Conservation (phyloP, 805 yeast genomes). For the Myxozyma vanderwaltii region DNA sequence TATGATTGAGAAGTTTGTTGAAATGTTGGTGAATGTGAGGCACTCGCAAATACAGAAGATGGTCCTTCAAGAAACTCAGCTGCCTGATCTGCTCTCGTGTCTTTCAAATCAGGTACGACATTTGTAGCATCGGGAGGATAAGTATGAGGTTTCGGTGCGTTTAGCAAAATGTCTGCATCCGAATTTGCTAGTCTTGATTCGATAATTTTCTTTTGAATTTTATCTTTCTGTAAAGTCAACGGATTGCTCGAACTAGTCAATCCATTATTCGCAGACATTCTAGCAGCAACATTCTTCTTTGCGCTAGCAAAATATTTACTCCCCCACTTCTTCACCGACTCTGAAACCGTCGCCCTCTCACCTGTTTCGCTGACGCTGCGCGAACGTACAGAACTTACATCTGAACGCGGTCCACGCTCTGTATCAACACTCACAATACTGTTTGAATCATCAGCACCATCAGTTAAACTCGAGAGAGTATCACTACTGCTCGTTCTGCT, state of each 20-base stretch:
- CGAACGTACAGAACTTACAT: slow-evolving; percentile 1
- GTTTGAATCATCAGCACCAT: slow-evolving; percentile 7
- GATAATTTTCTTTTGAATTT: slow-evolving; percentile 27
- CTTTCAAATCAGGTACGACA: slow-evolving; percentile 5
- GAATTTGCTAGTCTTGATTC: slow-evolving; percentile 20
- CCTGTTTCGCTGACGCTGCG: slow-evolving; percentile 1
- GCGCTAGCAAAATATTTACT: slow-evolving; percentile 29
- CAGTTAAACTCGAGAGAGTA: neutral
- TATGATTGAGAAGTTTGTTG: slow-evolving; percentile 5
- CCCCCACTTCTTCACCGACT: slow-evolving; percentile 31
- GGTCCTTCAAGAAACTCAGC: slow-evolving; percentile 30
- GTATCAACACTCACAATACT: slow-evolving; percentile 18
- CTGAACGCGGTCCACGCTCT: slow-evolving; percentile 8
- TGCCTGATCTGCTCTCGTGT: slow-evolving; percentile 14
- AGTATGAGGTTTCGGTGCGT: slow-evolving; percentile 30
- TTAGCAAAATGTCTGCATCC: slow-evolving; percentile 21
- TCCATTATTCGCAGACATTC: slow-evolving; percentile 10
- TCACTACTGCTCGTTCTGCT: slow-evolving; percentile 1
- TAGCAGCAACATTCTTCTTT: slow-evolving; percentile 23
- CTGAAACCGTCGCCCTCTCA: slow-evolving; percentile 25
- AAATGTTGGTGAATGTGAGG: neutral
- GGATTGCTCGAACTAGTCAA: slow-evolving; percentile 22
- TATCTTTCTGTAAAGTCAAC: slow-evolving; percentile 11
- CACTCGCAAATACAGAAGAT: slow-evolving; percentile 10
- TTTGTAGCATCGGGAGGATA: slow-evolving; percentile 19